These are phyloP conservation scores for Alternaria incomplexa DNA, from an alignment of 2,329 filamentous ascomycete genomes.

Conservation along the genomic window DNA sequence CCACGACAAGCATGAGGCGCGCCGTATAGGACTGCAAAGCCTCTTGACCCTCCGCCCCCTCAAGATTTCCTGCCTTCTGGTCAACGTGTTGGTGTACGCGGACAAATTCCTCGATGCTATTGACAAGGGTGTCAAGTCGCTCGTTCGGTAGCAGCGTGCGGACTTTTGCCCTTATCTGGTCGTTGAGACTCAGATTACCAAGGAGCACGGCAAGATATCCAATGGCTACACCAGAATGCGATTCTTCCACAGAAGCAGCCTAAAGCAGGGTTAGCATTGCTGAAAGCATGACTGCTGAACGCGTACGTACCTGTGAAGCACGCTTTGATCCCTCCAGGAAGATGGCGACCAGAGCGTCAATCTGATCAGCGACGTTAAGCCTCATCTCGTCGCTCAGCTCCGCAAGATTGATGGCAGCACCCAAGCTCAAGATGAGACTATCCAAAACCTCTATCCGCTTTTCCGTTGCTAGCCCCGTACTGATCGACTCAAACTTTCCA, in stretches of 20 bases:
- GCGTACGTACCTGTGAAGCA: constrained; percentile 68
- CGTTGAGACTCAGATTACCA: constrained; percentile 75
- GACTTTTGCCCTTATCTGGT: constrained; percentile 52
- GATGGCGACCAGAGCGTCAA: constrained; percentile 66
- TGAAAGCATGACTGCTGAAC: not conserved
- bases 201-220: constrained; percentile 86
- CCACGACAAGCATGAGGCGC: constrained; percentile 61
- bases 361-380: constrained; percentile 38
- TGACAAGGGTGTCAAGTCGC: constrained; percentile 58
- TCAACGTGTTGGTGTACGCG: constrained; percentile 66
- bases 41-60: constrained; percentile 56
- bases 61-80: constrained; percentile 50
- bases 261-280: constrained; percentile 33
- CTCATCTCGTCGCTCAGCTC: constrained; percentile 73
- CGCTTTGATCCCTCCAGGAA: constrained; percentile 72
- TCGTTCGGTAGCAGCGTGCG: constrained; percentile 52
- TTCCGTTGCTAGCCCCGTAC: constrained; percentile 51
- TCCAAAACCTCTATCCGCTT: constrained; percentile 65
- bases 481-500: constrained; percentile 29
- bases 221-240: constrained; percentile 79
- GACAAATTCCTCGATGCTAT: constrained; percentile 68
- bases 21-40: constrained; percentile 59
- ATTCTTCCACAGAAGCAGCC: constrained; percentile 68
- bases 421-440: constrained; percentile 76
- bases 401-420: constrained; percentile 84